phyloP scores from a whole-genome alignment of 257 asterid genomes.

The Solanum gracilifrons region DNA sequence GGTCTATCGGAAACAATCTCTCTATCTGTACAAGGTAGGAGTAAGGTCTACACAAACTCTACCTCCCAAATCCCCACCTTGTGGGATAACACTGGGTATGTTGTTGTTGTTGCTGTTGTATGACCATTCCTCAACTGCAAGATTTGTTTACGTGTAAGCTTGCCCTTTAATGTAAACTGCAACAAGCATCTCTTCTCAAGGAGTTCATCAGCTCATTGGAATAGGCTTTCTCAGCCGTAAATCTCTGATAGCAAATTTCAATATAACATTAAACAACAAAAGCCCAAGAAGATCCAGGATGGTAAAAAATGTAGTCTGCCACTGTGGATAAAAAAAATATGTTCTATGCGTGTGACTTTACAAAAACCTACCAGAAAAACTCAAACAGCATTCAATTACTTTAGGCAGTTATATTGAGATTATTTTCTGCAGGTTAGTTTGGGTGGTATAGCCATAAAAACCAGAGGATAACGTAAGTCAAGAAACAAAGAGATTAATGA shows the following conservation, averaged over 20 bases:
- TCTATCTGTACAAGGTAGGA: background rate
- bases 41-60: background rate
- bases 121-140: background rate
- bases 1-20: background rate
- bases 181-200: background rate
- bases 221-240: background rate
- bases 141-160: background rate
- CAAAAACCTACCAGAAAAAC: background rate
- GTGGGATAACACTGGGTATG: background rate
- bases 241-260: background rate
- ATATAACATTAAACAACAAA: background rate
- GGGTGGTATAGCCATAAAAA: background rate
- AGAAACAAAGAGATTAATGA: background rate
- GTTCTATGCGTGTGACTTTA: background rate
- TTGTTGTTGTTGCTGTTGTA: background rate
- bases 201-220: background rate
- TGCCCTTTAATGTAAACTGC: background rate
- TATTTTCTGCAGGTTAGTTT: background rate
- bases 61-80: background rate
- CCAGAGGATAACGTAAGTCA: background rate
- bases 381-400: background rate
- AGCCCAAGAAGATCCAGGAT: background rate
- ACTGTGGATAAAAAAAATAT: background rate
- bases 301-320: background rate
- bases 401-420: background rate